These are phyloP conservation scores for Triadica sebifera DNA, from an alignment of 345 rosid species.

Conservation along the genomic window DNA sequence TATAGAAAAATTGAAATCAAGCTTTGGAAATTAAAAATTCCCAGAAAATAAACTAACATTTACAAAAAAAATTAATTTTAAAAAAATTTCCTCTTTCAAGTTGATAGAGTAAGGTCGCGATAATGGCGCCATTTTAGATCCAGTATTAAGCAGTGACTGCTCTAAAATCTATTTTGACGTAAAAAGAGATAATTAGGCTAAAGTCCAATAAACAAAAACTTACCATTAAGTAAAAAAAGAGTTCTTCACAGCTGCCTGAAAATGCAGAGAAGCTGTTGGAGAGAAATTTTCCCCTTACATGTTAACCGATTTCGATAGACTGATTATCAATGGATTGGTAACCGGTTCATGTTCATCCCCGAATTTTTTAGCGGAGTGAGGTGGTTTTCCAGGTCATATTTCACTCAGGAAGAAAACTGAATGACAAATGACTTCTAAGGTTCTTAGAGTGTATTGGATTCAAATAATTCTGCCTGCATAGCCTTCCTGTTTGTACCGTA, in stretches of 20 bases:
- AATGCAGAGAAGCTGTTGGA: constrained; percentile 20
- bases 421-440: too few relatives aligned
- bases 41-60: background rate
- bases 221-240: background rate
- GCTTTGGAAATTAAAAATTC: background rate
- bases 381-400: too few relatives aligned
- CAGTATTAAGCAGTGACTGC: constrained; percentile 22
- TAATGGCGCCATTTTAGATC: constrained; percentile 6
- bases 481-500: too few relatives aligned
- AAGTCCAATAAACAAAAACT: background rate
- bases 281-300: constrained; percentile 25
- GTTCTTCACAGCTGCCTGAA: constrained; percentile 22
- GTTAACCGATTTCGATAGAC: too few relatives aligned
- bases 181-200: background rate
- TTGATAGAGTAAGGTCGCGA: constrained; percentile 24
- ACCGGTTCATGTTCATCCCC: too few relatives aligned
- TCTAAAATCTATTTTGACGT: constrained; percentile 17
- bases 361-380: too few relatives aligned
- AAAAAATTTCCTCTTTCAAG: constrained; percentile 18
- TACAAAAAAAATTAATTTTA: background rate
- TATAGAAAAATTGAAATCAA: background rate
- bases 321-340: too few relatives aligned
- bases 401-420: too few relatives aligned
- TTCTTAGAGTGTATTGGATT: too few relatives aligned
- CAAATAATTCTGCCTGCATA: too few relatives aligned